Evolutionary conservation across 306 rosid species (phyloP).

Genomic region (Begonia peltatifolia): DNA sequence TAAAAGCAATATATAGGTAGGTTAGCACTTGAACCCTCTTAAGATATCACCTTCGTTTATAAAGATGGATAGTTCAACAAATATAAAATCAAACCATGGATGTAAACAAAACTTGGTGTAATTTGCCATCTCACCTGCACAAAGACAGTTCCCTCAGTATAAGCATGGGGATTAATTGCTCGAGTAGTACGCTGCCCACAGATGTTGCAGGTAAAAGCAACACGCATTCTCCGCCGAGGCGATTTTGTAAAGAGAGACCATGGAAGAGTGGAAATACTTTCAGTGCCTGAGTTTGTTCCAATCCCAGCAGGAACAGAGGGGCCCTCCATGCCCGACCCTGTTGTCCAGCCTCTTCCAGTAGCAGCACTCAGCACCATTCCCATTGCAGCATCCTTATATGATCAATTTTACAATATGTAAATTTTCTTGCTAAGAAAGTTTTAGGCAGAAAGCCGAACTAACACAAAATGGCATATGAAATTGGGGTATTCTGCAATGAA

Average conservation of each 20-base stretch:
- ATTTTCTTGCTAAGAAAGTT: too few species aligned
- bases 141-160: slow-evolving; percentile 94
- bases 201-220: slow-evolving; percentile 89
- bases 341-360: slow-evolving; percentile 87
- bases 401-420: not conserved
- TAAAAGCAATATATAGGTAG: too few species aligned
- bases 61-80: too few species aligned
- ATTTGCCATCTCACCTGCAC: slow-evolving; percentile 49
- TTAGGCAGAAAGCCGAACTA: too few species aligned
- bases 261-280: slow-evolving; percentile 76
- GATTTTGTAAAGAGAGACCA: slow-evolving; percentile 98
- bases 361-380: slow-evolving; percentile 92
- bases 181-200: slow-evolving; percentile 91
- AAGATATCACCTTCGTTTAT: too few species aligned
- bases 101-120: too few species aligned
- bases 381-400: slow-evolving; percentile 75
- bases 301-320: slow-evolving; percentile 66
- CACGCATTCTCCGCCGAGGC: slow-evolving; percentile 84
- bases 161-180: slow-evolving; percentile 96
- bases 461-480: too few species aligned
- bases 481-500: too few species aligned
- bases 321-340: slow-evolving; percentile 98
- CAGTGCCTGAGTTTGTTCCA: slow-evolving; percentile 31
- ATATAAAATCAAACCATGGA: too few species aligned
- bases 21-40: too few species aligned